A percentile compares a stretch with the other conserved stretches of the same genome.
Evolutionary conservation across 2,329 filamentous ascomycete genomes (phyloP).

Genomic region (Emmonsia crescens): DNA sequence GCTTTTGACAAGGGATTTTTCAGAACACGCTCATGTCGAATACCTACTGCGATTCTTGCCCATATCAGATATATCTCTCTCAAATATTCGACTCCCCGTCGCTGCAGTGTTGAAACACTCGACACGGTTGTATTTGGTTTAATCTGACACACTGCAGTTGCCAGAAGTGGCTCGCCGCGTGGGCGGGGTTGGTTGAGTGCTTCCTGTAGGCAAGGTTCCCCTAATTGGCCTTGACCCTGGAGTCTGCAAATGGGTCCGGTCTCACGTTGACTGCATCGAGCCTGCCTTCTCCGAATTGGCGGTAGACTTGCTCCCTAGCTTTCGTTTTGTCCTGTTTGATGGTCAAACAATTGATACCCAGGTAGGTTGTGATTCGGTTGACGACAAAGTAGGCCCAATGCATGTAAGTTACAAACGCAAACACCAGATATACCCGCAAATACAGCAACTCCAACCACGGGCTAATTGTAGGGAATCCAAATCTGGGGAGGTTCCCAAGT

Average conservation of each 20-base stretch:
- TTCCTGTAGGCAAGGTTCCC: not conserved
- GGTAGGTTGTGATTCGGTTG: conserved; percentile 77
- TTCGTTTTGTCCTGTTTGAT: conserved; percentile 43
- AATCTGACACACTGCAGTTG: not conserved
- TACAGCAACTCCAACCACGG: conserved; percentile 64
- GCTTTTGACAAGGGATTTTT: no score
- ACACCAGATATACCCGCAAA: conserved; percentile 71
- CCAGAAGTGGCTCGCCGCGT: not conserved
- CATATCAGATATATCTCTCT: not conserved
- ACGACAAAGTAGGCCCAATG: conserved; percentile 89
- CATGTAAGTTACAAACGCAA: conserved; percentile 77
- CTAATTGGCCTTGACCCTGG: conserved; percentile 1
- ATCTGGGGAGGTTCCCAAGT: conserved; percentile 66
- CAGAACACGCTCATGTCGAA: not conserved
- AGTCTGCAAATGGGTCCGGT: not conserved
- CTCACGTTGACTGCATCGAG: conserved; percentile 2
- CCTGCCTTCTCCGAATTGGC: conserved; percentile 23
- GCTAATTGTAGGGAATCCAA: conserved; percentile 60
- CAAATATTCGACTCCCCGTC: no score
- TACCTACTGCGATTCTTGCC: not conserved
- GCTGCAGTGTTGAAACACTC: not conserved
- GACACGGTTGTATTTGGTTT: not conserved
- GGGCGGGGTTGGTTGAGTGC: not conserved
- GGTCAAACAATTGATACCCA: conserved; percentile 90
- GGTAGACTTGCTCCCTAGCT: conserved; percentile 27